Conservation (phyloP, 2,329 filamentous ascomycete species). For the Botrytis paeoniae region DNA sequence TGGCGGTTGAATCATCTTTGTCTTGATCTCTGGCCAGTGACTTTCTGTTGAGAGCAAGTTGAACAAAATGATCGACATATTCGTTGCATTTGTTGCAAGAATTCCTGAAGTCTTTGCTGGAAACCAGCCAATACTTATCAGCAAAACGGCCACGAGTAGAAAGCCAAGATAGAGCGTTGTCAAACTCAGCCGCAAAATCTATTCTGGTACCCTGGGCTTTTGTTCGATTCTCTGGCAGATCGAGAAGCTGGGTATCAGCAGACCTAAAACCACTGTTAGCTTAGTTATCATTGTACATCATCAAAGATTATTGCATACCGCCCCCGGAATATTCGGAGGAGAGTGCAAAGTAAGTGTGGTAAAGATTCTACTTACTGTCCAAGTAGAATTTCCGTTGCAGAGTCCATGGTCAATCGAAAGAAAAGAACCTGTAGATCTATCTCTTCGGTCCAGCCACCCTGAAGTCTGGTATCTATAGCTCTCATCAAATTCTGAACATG, state of each 20-base stretch:
- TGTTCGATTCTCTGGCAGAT: background rate
- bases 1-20: conserved; percentile 41
- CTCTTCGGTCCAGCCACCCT: conserved; percentile 38
- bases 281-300: background rate
- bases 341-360: background rate
- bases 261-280: background rate
- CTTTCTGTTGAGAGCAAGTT: conserved; percentile 20
- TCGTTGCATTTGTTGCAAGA: conserved; percentile 36
- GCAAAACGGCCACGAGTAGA: background rate
- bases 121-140: conserved; percentile 27
- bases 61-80: conserved; percentile 47
- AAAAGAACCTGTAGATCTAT: conserved; percentile 58
- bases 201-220: background rate
- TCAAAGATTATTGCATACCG: background rate
- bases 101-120: conserved; percentile 37
- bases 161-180: background rate
- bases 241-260: background rate
- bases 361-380: conserved; percentile 47
- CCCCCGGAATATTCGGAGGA: background rate
- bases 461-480: conserved; percentile 12
- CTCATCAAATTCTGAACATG: conserved; percentile 44
- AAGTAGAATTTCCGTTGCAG: conserved; percentile 47
- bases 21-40: conserved; percentile 33
- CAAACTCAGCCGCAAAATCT: conserved; percentile 1
- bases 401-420: conserved; percentile 44